These are phyloP conservation scores for Populus euphratica DNA, from an alignment of 345 rosid species.

Conservation along the genomic window DNA sequence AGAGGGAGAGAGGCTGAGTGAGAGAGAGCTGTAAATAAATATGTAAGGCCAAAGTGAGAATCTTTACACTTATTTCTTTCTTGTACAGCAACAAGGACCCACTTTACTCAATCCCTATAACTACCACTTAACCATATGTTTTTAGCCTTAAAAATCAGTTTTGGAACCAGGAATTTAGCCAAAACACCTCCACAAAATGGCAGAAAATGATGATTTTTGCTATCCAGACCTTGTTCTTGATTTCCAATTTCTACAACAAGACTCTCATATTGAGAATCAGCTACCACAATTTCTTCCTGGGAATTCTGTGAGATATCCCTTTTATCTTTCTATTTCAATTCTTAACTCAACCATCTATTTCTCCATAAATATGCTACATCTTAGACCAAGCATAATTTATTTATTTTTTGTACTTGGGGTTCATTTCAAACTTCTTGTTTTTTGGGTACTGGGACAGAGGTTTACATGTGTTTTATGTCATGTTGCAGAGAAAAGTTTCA, in stretches of 20 bases:
- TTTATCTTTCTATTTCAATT: constrained; percentile 9
- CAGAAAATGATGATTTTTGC: constrained; percentile 25
- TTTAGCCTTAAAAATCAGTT: constrained; percentile 16
- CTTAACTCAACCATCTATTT: neutral
- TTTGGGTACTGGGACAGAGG: neutral
- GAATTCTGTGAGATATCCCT: constrained; percentile 22
- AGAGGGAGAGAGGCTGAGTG: constrained; percentile 17
- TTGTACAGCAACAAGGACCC: constrained; percentile 10
- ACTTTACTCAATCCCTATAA: constrained; percentile 43
- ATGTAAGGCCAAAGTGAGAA: constrained; percentile 29
- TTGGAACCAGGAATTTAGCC: constrained; percentile 10
- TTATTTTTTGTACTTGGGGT: neutral
- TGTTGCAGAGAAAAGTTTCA: constrained; percentile 75
- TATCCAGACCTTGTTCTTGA: constrained; percentile 26
- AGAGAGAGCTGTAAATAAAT: constrained; percentile 7
- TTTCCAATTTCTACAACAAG: constrained; percentile 17
- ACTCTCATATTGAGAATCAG: constrained; percentile 20
- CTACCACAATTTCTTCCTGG: constrained; percentile 16
- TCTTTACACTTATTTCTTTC: constrained; percentile 28
- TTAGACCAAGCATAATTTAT: neutral
- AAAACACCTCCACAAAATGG: constrained; percentile 11
- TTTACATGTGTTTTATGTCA: constrained; percentile 12
- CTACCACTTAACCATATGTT: constrained; percentile 24
- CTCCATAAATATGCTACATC: neutral
- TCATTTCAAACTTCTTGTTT: neutral